phyloP scores from a whole-genome alignment of 352 stramenopile genomes.

The Globisporangium cylindrosporum region DNA sequence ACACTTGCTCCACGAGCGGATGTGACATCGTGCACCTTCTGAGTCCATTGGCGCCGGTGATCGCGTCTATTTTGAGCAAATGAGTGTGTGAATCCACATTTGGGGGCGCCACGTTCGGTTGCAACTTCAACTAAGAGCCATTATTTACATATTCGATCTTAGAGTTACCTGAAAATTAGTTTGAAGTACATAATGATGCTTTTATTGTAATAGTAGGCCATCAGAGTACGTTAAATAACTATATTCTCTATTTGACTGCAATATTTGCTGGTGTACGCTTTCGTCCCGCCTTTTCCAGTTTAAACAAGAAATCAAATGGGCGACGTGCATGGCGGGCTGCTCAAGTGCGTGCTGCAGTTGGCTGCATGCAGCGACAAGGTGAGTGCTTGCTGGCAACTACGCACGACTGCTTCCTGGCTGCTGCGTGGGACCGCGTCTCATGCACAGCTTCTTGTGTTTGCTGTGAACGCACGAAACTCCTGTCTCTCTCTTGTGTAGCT shows the following conservation, averaged over 20 bases:
- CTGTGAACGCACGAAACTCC: neutral
- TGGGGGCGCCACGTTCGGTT: neutral
- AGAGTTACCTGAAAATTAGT: too few relatives aligned
- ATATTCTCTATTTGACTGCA: too few relatives aligned
- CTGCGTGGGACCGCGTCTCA: neutral
- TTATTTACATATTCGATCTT: neutral
- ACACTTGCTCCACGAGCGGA: neutral
- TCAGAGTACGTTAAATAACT: too few relatives aligned
- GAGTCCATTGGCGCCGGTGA: neutral
- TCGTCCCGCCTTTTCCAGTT: constrained; percentile 3
- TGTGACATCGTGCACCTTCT: neutral
- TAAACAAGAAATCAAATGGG: constrained; percentile 27
- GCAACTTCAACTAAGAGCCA: neutral
- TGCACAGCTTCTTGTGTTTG: neutral
- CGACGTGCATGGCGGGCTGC: constrained; percentile 53
- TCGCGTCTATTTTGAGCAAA: neutral
- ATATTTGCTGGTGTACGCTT: too few relatives aligned
- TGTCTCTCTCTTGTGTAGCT: constrained; percentile 26
- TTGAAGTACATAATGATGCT: too few relatives aligned
- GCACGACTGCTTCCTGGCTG: neutral
- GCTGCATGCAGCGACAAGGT: constrained; percentile 76
- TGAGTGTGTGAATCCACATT: neutral
- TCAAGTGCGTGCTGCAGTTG: constrained; percentile 77
- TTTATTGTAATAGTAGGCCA: too few relatives aligned
- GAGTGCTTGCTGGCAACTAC: neutral